Evolutionary conservation across 768 basidiomycete genomes (phyloP), one percentile per base, ranked within the genome.

Genomic region (Boletus barrowsii): DNA sequence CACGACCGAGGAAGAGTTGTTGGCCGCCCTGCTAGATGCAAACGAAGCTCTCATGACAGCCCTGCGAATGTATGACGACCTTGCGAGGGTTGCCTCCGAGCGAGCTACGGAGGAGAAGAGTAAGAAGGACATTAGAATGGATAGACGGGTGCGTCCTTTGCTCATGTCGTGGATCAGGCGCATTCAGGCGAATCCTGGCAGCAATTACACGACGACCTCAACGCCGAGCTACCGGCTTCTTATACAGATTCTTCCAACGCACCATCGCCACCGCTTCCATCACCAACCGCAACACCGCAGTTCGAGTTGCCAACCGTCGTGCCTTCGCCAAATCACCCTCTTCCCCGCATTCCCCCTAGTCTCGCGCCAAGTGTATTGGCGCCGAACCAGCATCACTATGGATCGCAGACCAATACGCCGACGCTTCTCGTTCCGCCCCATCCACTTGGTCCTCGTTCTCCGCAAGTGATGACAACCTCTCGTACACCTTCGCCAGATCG

Each of bases 11-110:
- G 91, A 93, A 66, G 75, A 83, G 60, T 78, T 94, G 6, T 75
- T 95, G 35, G 86, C 80, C 9, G 80, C 82, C 14, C 72, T 95
- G 54, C 77, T 96, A 18, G 82, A 75, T 18, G 87, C 92, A 6
- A 87, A 94, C 65, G 84, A 78, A 49, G 83, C 84, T 42, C 76
- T 95, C 24, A 57, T 85, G 3, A 84, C 82, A 36, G 87, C 84
- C 3, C 67, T 94, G 53, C 75, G 78, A 47, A 82, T 89, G 63
- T 86, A 93, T 61, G 87, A 93, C 11, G 92, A 96, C 62, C 73
- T 93, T 35, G 79, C 86, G 57, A 76, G 84, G 20, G 76, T 92
- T 17, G 90, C 79, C 14, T 66, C 77, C 35, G 84, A 76, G 48
- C 76, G 73, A 56, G 67, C 63, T 45, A 79, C 81, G 3, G 80